These are phyloP conservation scores for Cruciata laevipes DNA, from an alignment of 257 asterid species.

Conservation along the genomic window DNA sequence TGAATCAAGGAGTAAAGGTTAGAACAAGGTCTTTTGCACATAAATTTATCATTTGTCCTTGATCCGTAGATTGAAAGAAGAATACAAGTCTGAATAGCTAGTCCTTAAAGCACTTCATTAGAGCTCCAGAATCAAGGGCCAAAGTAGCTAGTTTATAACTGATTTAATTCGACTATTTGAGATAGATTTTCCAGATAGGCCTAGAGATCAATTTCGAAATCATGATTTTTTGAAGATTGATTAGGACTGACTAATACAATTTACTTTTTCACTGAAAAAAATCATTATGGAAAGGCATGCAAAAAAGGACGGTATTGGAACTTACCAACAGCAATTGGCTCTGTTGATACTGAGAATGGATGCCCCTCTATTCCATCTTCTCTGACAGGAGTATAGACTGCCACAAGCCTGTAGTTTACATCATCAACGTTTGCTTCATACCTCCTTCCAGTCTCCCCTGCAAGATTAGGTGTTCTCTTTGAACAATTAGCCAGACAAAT, in stretches of 20 bases:
- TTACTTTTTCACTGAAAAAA: too few relatives aligned
- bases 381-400: slow-evolving; percentile 79
- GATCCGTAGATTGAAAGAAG: not conserved
- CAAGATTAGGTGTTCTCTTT: slow-evolving; percentile 10
- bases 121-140: too few relatives aligned
- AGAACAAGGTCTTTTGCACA: not conserved
- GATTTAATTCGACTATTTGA: not conserved
- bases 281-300: too few relatives aligned
- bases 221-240: not conserved
- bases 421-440: slow-evolving; percentile 99
- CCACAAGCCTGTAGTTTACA: slow-evolving; percentile 92
- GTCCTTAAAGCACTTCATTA: too few relatives aligned
- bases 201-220: not conserved
- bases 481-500: not conserved
- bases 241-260: not conserved
- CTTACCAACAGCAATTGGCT: slow-evolving; percentile 82
- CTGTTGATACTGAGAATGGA: slow-evolving; percentile 91
- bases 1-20: not conserved
- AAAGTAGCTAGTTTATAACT: not conserved
- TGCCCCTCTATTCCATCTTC: slow-evolving; percentile 95
- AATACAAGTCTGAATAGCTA: not conserved
- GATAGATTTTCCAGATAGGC: not conserved
- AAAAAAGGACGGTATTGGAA: not conserved
- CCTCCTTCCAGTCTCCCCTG: slow-evolving; percentile 99
- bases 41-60: not conserved